Base-by-base conservation (phyloP, 306 rosid genomes). In the Psophocarpus tetragonolobus region DNA sequence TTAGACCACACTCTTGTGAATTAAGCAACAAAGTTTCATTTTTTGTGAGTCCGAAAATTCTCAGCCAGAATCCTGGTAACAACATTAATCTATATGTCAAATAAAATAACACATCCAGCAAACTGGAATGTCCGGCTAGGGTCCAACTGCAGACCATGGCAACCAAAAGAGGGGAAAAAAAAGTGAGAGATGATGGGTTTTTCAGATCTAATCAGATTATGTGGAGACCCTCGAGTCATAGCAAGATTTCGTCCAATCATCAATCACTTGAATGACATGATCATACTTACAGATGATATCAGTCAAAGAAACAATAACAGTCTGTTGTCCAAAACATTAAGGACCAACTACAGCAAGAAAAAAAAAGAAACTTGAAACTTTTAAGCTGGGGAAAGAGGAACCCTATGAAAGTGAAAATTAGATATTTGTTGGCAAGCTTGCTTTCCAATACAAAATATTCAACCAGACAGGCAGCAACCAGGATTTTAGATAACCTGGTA, bases 231-330 rank as follows among this genome's bases (percentile, higher is more conserved):
- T 44, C 24, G 9, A 53, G 44, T 15, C 53, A 41, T 23, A 70
- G 36, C 27, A 80, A 54, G 62, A 51, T 69, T 70, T 50, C 74
- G 71, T 76, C 54, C 24, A 53, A 45, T 29, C 33, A 50, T 33
- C 71, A 42, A 18, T 44, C 51, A 73, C 70, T 20, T 42, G 63
- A 21, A 66, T 21, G 27, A 33, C 44, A 66, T 54, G 63, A 24
- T 56, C 63, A 24, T 23, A 17, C 32, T 11, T 23, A 24, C 62
- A 21, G 62, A 54, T 54, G 23, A 54, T 54, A 54, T 53, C 26
- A 68, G 26, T 41, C 75, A 64, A 71, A 18, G n/a, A 36, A 65
- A 39, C 13, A 73, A 20, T 30, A 63, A 33, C 20, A 27, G 8
- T 30, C 23, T 50, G 36, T 60, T 8, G 27, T 26, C 14, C 32